Percentiles rank a stretch among this genome's conserved stretches.
Evolutionary conservation across 2,329 filamentous ascomycete species (phyloP).

Genomic region (Mycosphaerella sp.): DNA sequence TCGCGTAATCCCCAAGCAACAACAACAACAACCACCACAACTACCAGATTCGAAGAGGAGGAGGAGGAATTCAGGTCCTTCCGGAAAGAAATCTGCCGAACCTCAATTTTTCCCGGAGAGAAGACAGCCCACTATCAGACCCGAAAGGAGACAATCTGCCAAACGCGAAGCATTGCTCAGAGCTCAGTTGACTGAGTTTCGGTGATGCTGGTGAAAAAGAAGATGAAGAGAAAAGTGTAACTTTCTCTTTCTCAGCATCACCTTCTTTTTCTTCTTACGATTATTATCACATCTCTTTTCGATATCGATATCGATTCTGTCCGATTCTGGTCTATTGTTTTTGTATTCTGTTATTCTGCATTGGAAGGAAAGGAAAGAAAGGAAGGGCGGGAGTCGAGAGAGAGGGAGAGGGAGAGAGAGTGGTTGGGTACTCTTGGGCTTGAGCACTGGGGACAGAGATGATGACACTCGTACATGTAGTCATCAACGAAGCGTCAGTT

Average conservation of each 20-base stretch:
- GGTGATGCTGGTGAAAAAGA: no score
- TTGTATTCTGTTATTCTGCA: no score
- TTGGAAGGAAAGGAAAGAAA: not conserved
- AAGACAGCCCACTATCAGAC: not conserved
- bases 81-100: not conserved
- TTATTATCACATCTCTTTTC: no score
- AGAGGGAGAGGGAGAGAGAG: not conserved
- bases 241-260: no score
- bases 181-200: no score
- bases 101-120: constrained; percentile 2
- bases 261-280: no score
- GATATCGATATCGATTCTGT: no score
- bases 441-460: not conserved
- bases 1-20: not conserved
- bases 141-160: constrained; percentile 1
- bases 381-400: not conserved
- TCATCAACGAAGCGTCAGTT: no score
- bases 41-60: not conserved
- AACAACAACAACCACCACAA: not conserved
- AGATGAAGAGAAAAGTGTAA: no score
- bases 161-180: no score
- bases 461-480: no score
- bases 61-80: not conserved
- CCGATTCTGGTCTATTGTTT: no score
- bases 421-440: not conserved